Evolutionary conservation across 2,329 filamentous ascomycete species (phyloP), one percentile per base, ranked within the genome.

Genomic region (Ophiocordyceps robertsii): DNA sequence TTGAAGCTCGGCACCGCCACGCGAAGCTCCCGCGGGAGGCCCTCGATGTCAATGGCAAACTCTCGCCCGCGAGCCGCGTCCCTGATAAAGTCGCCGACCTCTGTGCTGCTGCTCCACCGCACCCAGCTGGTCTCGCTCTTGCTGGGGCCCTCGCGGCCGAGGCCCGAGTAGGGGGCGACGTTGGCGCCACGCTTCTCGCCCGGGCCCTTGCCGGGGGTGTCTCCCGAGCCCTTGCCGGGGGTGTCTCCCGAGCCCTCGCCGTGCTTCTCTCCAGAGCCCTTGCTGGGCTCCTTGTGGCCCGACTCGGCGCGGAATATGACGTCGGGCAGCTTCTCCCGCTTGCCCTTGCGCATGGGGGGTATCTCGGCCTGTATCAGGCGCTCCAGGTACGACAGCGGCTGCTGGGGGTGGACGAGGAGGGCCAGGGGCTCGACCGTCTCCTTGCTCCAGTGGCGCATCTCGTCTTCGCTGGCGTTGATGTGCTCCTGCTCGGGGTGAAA

Each of bases 1-100:
- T 80, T 77, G 70, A 95, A 95, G 38, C 81, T 87, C 0, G 89
- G 89, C 10, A 95, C 88, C 0, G 77, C 80, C 7, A 95, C 81
- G 14, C 78, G 74, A 50, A 95, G 81, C 51, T 87, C 77, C 13
- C 63, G 50, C 11, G 59, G 49, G 44, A 68, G 64, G 0, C 85
- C 85, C 56, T 93, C 83, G 44, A 95, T 85, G 42, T 82, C 77
- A 37, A 95, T 79, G 3, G 82, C 78, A 56, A 95, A 95, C 56
- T 94, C 86, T 43, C 84, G 78, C 0, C 84, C 85, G 3, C 85
- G 72, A 0, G 88, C 85, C 0, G 89, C 88, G 56, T 95, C 89
- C 9, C 87, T 79, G 49, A 95, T 92, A 56, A 95, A 95, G 63
- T 95, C 89, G 10, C 89, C 89, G 29, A 95, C 83, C 58, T 95